Evolutionary conservation across 331 rosid genomes (phyloP).

Genomic region (Telfairia occidentalis): DNA sequence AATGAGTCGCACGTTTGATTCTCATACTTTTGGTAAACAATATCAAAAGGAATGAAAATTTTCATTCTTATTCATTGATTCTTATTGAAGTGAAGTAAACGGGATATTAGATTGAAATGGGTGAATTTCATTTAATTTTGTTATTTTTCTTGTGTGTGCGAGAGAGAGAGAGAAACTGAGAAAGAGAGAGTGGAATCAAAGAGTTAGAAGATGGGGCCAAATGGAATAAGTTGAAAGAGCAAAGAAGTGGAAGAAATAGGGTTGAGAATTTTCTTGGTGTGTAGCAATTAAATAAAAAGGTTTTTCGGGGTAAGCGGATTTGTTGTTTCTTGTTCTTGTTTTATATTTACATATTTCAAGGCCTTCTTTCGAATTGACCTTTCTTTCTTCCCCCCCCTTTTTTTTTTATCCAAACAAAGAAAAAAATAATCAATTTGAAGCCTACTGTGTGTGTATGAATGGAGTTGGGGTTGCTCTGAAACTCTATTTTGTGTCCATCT

Average conservation of each 20-base stretch:
- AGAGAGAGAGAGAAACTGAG: no score
- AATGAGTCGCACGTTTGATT: no score
- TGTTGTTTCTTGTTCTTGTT: slow-evolving; percentile 2
- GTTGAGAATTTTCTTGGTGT: neutral
- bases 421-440: neutral
- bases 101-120: no score
- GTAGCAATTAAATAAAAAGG: slow-evolving; percentile 1
- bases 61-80: no score
- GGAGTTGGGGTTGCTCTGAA: neutral
- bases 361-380: neutral
- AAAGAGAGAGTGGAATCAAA: neutral
- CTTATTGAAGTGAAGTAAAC: no score
- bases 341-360: neutral
- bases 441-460: neutral
- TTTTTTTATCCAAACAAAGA: no score
- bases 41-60: no score
- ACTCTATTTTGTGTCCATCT: neutral
- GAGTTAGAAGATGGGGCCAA: neutral
- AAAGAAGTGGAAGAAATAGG: neutral
- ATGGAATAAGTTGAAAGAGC: neutral
- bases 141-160: neutral
- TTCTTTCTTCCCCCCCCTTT: neutral
- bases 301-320: neutral
- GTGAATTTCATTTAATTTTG: neutral
- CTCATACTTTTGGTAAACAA: no score